phyloP scores from a whole-genome alignment of 2,329 filamentous ascomycete species.

The Aotearoamyces nothofagi region DNA sequence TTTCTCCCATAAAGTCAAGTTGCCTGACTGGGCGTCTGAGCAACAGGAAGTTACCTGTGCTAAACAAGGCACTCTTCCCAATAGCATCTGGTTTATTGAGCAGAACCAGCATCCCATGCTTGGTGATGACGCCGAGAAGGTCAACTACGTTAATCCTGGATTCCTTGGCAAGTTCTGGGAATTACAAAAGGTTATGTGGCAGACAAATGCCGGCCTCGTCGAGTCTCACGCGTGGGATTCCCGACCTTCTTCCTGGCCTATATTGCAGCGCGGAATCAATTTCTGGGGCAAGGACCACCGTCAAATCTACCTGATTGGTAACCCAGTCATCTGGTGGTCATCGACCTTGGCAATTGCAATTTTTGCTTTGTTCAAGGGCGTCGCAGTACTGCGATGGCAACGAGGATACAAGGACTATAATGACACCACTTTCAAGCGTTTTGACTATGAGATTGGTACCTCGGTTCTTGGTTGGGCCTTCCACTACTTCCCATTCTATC shows the following conservation, averaged over 20 bases:
- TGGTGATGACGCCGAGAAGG: slow-evolving; percentile 65
- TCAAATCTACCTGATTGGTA: slow-evolving; percentile 92
- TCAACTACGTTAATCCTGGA: slow-evolving; percentile 87
- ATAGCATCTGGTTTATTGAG: slow-evolving; percentile 96
- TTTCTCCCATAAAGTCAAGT: slow-evolving; percentile 98
- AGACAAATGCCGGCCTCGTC: slow-evolving; percentile 86
- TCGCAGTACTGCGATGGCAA: slow-evolving; percentile 87
- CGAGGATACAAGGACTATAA: slow-evolving; percentile 79
- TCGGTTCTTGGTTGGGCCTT: slow-evolving; percentile 89
- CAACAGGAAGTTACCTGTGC: slow-evolving; percentile 99
- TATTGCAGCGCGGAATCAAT: slow-evolving; percentile 89
- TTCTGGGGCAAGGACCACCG: slow-evolving; percentile 94
- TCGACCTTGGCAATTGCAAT: slow-evolving; percentile 63
- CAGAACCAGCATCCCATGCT: slow-evolving; percentile 74
- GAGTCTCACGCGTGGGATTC: slow-evolving; percentile 98
- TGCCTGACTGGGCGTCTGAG: slow-evolving; percentile 94
- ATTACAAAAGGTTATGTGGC: slow-evolving; percentile 97
- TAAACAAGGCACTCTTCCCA: slow-evolving; percentile 76
- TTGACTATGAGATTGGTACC: slow-evolving; percentile 91
- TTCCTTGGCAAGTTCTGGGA: slow-evolving; percentile 99
- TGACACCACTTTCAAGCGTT: slow-evolving; percentile 76
- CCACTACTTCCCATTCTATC: slow-evolving; percentile 97
- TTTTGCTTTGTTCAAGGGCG: slow-evolving; percentile 72
- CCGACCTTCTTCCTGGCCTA: slow-evolving; percentile 82
- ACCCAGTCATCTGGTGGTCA: slow-evolving; percentile 89